Evolutionary conservation across 1,139 yeast genomes (phyloP), one percentile per base, ranked within the genome.

Genomic region (Wickerhamomyces sp.): DNA sequence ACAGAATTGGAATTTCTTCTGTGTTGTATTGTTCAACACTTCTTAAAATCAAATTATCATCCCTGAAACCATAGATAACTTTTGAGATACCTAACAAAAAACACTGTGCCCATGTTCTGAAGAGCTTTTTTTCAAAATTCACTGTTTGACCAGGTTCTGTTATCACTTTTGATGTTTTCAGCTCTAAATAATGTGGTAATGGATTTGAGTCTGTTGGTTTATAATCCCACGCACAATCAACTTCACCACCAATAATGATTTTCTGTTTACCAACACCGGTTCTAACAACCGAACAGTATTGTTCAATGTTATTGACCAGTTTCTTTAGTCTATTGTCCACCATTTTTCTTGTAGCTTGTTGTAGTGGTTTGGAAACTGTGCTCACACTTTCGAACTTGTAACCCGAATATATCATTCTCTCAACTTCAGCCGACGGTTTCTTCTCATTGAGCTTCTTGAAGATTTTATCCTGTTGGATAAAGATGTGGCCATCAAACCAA

Each of bases 91-190:
- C 99, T 44, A 89, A 73, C 37, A 94, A 68, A 63, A 91, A 94
- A 52, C 95, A 84, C 67, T 91, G 98, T 4, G 96, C 90, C 99
- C 99, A 94, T 0, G 94, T 76, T 50, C 73, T 78, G 62, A 84
- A 78, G 39, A 91, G 65, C 62, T 82, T 90, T 63, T 65, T 76
- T 61, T 91, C 96, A 59, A 91, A 90, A 7, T 67, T 72, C 32
- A 68, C 66, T 26, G 81, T 77, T 36, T 79, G 80, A 13, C 71
- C 70, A 10, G 77, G 78, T 36, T 72, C 69, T 32, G 70, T 73
- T 0, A 91, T 71, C 9, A 73, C 68, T 39, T 76, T 72, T 6
- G 82, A 69, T 1, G 97, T 88, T 60, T 91, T 93, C 53, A 94
- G 71, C 62, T 93, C 98, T 9, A 85, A 83, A 61, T 93, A 94